Evolutionary conservation across 2,329 filamentous ascomycete genomes (phyloP).

Genomic region (Chaetomium sp.): DNA sequence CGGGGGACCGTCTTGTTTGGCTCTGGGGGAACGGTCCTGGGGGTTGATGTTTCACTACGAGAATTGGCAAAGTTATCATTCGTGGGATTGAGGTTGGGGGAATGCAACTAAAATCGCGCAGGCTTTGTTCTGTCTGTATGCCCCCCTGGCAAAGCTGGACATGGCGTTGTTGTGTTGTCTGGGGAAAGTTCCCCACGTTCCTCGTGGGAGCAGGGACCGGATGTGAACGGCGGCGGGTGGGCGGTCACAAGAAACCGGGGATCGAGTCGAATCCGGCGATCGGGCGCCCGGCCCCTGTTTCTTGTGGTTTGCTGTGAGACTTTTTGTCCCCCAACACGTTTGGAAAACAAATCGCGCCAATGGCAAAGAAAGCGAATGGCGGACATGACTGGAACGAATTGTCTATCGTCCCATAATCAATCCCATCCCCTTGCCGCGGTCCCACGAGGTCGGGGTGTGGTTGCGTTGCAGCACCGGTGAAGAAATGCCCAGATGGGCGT

Average conservation of each 20-base stretch:
- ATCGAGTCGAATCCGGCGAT: conserved; percentile 11
- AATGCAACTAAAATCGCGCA: conserved; percentile 19
- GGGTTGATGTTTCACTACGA: background rate
- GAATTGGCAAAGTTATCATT: background rate
- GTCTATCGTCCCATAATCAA: conserved; percentile 1
- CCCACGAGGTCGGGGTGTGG: conserved; percentile 16
- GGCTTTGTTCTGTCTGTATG: background rate
- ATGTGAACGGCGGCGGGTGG: conserved; percentile 5
- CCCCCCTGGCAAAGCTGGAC: conserved; percentile 1
- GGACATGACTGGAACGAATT: conserved; percentile 3
- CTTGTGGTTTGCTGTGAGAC: conserved; percentile 11
- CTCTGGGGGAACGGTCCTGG: background rate
- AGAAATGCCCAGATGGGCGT: conserved; percentile 9
- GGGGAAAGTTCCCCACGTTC: conserved; percentile 19
- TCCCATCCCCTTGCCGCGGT: conserved; percentile 14
- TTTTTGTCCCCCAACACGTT: background rate
- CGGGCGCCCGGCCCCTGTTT: conserved; percentile 15
- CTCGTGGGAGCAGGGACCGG: conserved; percentile 23
- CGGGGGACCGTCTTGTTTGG: background rate
- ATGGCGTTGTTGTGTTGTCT: conserved; percentile 12
- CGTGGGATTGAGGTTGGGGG: background rate
- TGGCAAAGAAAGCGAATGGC: background rate
- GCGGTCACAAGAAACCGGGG: background rate
- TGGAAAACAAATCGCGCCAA: conserved; percentile 1
- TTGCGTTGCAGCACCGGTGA: conserved; percentile 27